Conservation (phyloP, 352 stramenopile species). For the Plasmopara viticola region DNA sequence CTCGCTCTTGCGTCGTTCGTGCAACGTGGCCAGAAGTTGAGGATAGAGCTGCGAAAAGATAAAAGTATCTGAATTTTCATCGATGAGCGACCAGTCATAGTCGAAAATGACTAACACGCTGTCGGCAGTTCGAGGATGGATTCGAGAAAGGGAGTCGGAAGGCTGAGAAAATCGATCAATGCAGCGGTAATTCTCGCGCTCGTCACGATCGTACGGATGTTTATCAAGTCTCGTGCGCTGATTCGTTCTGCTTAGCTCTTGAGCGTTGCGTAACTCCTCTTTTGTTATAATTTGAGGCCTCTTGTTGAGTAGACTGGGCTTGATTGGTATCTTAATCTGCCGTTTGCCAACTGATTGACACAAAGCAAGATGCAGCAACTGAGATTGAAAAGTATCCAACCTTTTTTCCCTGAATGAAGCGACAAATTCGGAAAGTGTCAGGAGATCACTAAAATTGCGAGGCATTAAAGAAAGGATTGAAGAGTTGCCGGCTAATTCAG, state of each 20-base stretch:
- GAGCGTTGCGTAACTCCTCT: conserved; percentile 34
- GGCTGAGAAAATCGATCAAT: conserved; percentile 28
- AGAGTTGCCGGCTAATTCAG: too few relatives aligned
- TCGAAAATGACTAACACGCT: conserved; percentile 67
- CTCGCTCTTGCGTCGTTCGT: conserved; percentile 15
- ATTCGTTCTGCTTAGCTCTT: conserved; percentile 34
- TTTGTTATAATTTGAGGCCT: conserved; percentile 34
- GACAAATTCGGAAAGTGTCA: conserved; percentile 44
- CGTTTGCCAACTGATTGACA: conserved; percentile 24
- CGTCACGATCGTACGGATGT: too few relatives aligned
- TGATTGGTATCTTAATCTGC: conserved; percentile 24
- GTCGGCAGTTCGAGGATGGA: conserved; percentile 5
- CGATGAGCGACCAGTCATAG: conserved; percentile 81
- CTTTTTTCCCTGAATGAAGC: conserved; percentile 47
- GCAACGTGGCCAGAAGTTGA: conserved; percentile 39
- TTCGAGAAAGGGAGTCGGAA: conserved; percentile 8
- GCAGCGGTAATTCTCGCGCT: conserved; percentile 38
- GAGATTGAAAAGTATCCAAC: conserved; percentile 61
- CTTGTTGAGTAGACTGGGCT: conserved; percentile 57
- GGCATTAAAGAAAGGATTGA: conserved; percentile 4
- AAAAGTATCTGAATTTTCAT: conserved; percentile 79
- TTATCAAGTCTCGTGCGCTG: too few relatives aligned
- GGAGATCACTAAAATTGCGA: conserved; percentile 3
- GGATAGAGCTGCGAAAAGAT: conserved; percentile 65
- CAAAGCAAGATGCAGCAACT: conserved; percentile 49